Conservation (phyloP, 352 stramenopile species). For the Phytophthora litchii region DNA sequence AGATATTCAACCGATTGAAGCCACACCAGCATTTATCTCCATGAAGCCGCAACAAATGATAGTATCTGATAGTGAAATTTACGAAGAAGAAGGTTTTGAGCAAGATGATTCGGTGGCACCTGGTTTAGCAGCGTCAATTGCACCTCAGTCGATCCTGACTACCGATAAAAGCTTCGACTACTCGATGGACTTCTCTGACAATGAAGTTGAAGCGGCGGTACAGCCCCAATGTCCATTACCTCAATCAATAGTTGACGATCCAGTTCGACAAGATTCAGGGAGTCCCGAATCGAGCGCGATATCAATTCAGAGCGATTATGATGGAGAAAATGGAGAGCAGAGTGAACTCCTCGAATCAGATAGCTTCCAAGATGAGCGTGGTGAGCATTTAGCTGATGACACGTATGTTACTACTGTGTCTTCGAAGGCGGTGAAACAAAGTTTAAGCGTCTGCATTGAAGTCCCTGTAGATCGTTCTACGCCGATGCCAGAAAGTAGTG, state of each 20-base stretch:
- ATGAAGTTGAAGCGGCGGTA: constrained; percentile 21
- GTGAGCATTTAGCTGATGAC: no score
- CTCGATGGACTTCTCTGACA: constrained; percentile 77
- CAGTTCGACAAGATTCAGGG: not conserved
- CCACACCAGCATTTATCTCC: not conserved
- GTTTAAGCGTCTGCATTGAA: not conserved
- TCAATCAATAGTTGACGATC: constrained; percentile 3
- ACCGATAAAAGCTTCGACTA: constrained; percentile 59
- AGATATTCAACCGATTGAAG: constrained; percentile 4
- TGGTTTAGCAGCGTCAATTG: not conserved
- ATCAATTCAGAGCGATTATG: constrained; percentile 10
- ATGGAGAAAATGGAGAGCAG: constrained; percentile 16
- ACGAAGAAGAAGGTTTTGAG: constrained; percentile 64
- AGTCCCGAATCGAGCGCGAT: constrained; percentile 5
- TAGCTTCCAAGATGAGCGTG: not conserved
- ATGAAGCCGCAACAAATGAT: constrained; percentile 2
- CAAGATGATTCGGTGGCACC: constrained; percentile 30
- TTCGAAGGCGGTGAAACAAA: not conserved
- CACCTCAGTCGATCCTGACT: constrained; percentile 8
- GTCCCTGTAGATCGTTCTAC: not conserved
- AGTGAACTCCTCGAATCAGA: constrained; percentile 42
- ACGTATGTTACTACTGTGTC: not conserved
- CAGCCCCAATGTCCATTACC: not conserved
- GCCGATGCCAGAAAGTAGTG: not conserved
- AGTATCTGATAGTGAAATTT: constrained; percentile 49